Evolutionary conservation across 768 basidiomycete species (phyloP), one percentile per base, ranked within the genome.

Genomic region (Lyophyllum decastes): DNA sequence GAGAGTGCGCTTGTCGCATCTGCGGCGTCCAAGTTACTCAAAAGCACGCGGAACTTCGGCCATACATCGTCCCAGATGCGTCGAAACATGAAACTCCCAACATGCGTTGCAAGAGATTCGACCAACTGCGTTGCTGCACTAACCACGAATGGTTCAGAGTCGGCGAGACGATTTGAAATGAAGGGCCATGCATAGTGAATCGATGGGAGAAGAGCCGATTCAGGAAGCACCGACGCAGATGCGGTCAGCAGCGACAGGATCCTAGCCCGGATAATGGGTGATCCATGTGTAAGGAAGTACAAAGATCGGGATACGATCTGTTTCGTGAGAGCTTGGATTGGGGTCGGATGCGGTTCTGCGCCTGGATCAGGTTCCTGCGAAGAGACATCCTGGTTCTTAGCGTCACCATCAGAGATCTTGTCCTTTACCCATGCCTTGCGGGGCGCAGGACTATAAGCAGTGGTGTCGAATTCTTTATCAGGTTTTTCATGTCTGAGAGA

Each of bases 111-210:
- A 38, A 99, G 77, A 0, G 82, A 73, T 62, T 91, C 89, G n/a
- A 98, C 74, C 44, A 97, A 74, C 3, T 72, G 74, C 1, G 89
- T 87, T 0, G 93, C 88, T 22, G 90, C 89, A 53, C 83, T 82
- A 60, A 94, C 83, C 26, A 98, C 94, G 64, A 86, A 95, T 0
- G 86, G 75, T 67, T 95, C 90, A 0, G 78, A 44, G 65, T 94
- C 92, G 14, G 71, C 68, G 12, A 98, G 78, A 8, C 96, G 83
- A 63, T 94, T 94, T 54, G 98, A 73, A 63, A 99, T 85, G 70
- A 89, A 92, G n/a, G 94, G 93, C 97, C 97, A 99, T 1, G 92
- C 89, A 21, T 83, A 82, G 71, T 98, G 92, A 34, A 98, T 83
- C 4, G 90, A 81, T 2, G 94, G 91, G 40, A 98, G 81, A 17